Evolutionary conservation across 495 filamentous ascomycete genomes (phyloP).

Genomic region (Xylaria palmicola): DNA sequence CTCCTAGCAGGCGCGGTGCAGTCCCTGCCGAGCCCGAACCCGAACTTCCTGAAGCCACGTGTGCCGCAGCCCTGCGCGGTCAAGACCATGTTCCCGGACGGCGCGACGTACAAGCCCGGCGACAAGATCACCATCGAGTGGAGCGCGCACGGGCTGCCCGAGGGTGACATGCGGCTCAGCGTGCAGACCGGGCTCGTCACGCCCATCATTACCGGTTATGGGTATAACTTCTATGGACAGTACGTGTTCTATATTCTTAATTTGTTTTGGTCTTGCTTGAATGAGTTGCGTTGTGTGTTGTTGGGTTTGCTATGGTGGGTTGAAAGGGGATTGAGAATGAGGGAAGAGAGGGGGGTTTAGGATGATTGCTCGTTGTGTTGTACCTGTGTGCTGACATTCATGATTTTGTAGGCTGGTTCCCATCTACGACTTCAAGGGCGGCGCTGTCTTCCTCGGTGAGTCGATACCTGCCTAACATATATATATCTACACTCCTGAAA

Average conservation of each 20-base stretch:
- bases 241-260: slow-evolving; percentile 3
- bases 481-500: neutral
- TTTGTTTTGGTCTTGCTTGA: neutral
- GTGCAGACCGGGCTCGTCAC: neutral
- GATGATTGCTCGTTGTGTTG: neutral
- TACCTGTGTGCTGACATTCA: neutral
- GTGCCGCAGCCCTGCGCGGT: slow-evolving; percentile 1
- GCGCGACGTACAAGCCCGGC: slow-evolving; percentile 2
- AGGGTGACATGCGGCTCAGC: neutral
- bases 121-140: slow-evolving; percentile 5
- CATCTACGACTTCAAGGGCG: neutral
- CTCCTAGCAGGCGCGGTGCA: neutral
- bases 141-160: slow-evolving; percentile 4
- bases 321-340: neutral
- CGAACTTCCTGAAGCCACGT: slow-evolving; percentile 1
- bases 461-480: slow-evolving; percentile 1
- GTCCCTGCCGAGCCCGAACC: neutral
- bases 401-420: slow-evolving; percentile 2
- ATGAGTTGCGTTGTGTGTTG: neutral
- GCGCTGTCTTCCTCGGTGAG: slow-evolving; percentile 1
- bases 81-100: slow-evolving; percentile 2
- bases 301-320: neutral
- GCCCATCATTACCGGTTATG: slow-evolving; percentile 2
- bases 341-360: neutral
- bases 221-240: neutral